Percentiles rank a stretch among this genome's conserved stretches.
phyloP scores from a whole-genome alignment of 331 rosid genomes.

The Malus hybrid region DNA sequence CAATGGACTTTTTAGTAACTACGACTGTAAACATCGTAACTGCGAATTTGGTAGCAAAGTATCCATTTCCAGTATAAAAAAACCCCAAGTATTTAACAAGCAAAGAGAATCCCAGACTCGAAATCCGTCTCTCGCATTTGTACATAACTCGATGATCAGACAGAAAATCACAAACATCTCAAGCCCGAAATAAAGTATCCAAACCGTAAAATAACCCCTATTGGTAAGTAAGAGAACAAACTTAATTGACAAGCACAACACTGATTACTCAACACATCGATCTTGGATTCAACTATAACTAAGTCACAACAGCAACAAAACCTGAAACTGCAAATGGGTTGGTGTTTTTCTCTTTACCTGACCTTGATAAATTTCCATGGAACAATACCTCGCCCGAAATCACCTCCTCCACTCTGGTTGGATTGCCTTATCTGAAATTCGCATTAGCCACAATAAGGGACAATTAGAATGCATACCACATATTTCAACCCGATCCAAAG shows the following conservation, averaged over 20 bases:
- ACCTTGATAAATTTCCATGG: constrained; percentile 18
- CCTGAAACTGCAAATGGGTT: constrained; percentile 11
- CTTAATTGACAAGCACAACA: background rate
- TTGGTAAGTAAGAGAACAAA: background rate
- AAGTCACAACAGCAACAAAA: constrained; percentile 13
- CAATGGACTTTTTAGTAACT: background rate
- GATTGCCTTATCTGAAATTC: constrained; percentile 49
- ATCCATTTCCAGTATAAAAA: background rate
- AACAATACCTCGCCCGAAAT: constrained; percentile 9
- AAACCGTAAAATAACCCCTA: constrained; percentile 3
- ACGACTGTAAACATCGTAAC: background rate
- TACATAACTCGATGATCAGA: background rate
- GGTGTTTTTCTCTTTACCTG: constrained; percentile 1
- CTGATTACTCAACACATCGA: background rate
- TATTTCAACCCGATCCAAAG: background rate
- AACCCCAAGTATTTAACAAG: background rate
- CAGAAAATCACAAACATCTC: constrained; percentile 1
- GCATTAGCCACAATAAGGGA: constrained; percentile 10
- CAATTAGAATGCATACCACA: background rate
- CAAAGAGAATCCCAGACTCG: background rate
- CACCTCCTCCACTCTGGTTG: constrained; percentile 84
- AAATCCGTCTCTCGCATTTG: background rate
- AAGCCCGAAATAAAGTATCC: background rate
- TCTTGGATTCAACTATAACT: background rate
- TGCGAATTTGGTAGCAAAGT: background rate